Evolutionary conservation across 768 basidiomycete genomes (phyloP), one percentile per base, ranked within the genome.

Genomic region (Chlorophyllum brunneum): DNA sequence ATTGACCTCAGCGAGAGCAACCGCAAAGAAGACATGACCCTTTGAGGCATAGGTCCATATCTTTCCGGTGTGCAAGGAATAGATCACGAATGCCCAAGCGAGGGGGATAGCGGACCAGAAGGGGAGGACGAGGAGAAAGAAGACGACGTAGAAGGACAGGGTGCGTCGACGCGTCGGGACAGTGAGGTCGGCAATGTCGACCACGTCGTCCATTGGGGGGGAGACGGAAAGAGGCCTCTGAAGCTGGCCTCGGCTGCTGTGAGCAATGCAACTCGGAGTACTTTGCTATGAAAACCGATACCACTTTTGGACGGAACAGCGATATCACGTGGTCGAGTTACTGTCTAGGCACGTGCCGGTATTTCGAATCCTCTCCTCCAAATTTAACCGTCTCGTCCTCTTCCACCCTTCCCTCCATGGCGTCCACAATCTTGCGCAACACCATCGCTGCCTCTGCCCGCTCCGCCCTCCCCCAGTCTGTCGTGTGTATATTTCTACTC

Each of bases 361-460:
- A 8, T 45, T 45, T 23, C 48, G 36, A 39, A 30, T 8, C 11
- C 22, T 18, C 13, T 22, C 24, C 36, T 9, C 46, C 39, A 50
- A 50, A 41, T 50, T 50, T 50, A 50, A 31, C 29, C 30, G 15
- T 40, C 68, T 56, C 58, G 47, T 56, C 51, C 53, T 5, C 60
- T 59, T 51, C 55, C 62, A 58, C 56, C 57, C 59, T 53, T 55
- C 56, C 57, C 59, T 53, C 54, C 60, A 63, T 48, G 63, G 62
- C 67, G 62, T 68, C 65, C 67, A 67, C 57, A 65, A 87, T 88
- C 82, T 70, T 90, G 65, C 83, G 83, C 73, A 82, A 77, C 72
- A 79, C 80, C 58, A 59, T 88, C 61, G 70, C 80, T 55, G 69
- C 76, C 13, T 75, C 76, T 54, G 69, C 77, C 48, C 84, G 85